Base-by-base conservation (phyloP, 2,329 filamentous ascomycete genomes). In the Hypomyces perniciosus region DNA sequence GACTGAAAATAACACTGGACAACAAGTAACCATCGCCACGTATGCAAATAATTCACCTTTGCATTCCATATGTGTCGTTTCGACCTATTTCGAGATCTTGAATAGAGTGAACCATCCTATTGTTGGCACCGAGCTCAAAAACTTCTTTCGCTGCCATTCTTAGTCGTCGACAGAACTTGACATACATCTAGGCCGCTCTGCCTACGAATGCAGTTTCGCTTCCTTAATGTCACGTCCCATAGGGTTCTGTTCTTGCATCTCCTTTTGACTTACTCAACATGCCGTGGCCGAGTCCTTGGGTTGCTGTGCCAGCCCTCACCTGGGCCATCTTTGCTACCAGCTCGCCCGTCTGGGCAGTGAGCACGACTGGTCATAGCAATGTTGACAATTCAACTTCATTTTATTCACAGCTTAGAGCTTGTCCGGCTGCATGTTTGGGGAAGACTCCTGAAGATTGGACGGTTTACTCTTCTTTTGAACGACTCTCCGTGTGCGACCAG, bases 401-500 rank as follows among this genome's bases (percentile, higher is more conserved):
- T 31, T 29, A 30, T n/a, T 9, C 41, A 13, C 41, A 44, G 41
- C 29, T 44, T n/a, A 44, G 41, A 27, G 9, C 41, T 12, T 44
- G 41, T 8, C 41, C 41, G 8, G 41, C 41, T n/a, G 27, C 20
- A 12, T 44, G 41, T 13, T 27, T 29, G 6, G 41, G 29, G 10
- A 41, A 34, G n/a, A 2, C 42, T 7, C 35, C 35, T 39, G 34
- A 39, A 6, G n/a, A 50, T n/a, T 50, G 42, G 42, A 50, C 12
- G 10, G 42, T 50, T 29, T 46, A 45, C 35, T 41, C 48, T 29
- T 50, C 42, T 2, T 29, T 50, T 7, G 37, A 46, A 26, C 8
- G 35, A 26, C 48, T 50, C 7, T 34, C 42, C 5, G 28, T 29
- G 45, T 50, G 48, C 29, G 35, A 50, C 29, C 42, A 33, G 10